Conservation (phyloP, 2,329 filamentous ascomycete species). For the Colletotrichum orchidophilum region DNA sequence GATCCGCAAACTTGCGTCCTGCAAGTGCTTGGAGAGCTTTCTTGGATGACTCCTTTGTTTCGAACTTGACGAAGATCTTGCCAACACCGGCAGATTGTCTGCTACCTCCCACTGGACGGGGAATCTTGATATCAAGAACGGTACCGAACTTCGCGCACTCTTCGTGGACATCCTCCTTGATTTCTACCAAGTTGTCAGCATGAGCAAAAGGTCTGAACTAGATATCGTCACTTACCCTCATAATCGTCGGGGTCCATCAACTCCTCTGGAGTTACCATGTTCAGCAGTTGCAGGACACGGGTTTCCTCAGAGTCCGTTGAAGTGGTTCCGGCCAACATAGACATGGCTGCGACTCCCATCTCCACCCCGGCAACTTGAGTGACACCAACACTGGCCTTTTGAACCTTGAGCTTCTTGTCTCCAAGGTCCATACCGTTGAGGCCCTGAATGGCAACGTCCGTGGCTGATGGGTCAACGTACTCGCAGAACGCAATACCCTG, state of each 20-base stretch:
- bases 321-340: constrained; percentile 92
- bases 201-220: no score
- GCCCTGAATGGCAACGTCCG: constrained; percentile 87
- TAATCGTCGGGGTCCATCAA: constrained; percentile 95
- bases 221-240: constrained; percentile 71
- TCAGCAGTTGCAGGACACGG: constrained; percentile 89
- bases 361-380: constrained; percentile 93
- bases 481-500: constrained; percentile 98
- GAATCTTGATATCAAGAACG: constrained; percentile 90
- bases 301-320: constrained; percentile 81
- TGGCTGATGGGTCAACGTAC: constrained; percentile 80
- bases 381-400: constrained; percentile 89
- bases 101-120: constrained; percentile 83
- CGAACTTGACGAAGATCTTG: constrained; percentile 98
- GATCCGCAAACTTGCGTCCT: constrained; percentile 93
- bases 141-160: constrained; percentile 93
- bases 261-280: constrained; percentile 98
- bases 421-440: constrained; percentile 94
- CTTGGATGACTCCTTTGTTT: constrained; percentile 78
- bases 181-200: constrained; percentile 70
- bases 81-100: constrained; percentile 89
- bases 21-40: constrained; percentile 91
- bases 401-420: constrained; percentile 84
- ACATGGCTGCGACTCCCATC: constrained; percentile 97
- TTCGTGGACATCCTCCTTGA: constrained; percentile 91